Evolutionary conservation across 306 rosid species (phyloP), one percentile per base, ranked within the genome.

Genomic region (Cicer judaicum): DNA sequence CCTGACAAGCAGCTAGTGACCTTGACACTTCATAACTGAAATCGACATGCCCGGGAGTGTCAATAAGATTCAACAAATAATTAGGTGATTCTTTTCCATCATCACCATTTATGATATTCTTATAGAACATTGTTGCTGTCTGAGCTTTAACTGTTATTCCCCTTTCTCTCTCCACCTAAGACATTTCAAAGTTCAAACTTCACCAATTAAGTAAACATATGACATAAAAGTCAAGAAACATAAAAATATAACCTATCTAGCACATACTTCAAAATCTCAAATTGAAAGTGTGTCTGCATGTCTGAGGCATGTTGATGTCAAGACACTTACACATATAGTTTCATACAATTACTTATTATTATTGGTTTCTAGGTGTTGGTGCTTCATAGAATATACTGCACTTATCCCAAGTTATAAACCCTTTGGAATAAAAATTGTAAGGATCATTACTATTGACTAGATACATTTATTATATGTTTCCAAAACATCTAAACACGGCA

Each of bases 91-190:
- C 86, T 19, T 63, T 79, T n/a, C 9, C 87, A 44, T 70, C 60
- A 9, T 69, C 73, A 40, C 83, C 83, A 68, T 50, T 75, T 75
- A 64, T 52, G 19, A 49, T 75, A 75, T 83, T 67, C 84, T 80
- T 84, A 82, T 87, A 77, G 82, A 91, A 91, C 98, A 94, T 94
- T 56, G 98, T 94, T 60, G 98, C 97, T 49, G 98, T 94, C 82
- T 94, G 97, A 14, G 96, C 98, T 72, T 93, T 93, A 49, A 93
- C 98, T 3, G 98, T 91, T 75, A 93, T 91, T 61, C 98, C 98
- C 71, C 97, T 87, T 81, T 91, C 96, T 82, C 97, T 87, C 84
- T 93, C 96, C 78, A 93, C 98, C 96, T 93, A 85, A 57, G 56
- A 74, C 14, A 82, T 56, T 50, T 70, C 80, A 77, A 41, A 70